Evolutionary conservation across 139 green algal species (phyloP).

Genomic region (Raphidocelis subcapitata): DNA sequence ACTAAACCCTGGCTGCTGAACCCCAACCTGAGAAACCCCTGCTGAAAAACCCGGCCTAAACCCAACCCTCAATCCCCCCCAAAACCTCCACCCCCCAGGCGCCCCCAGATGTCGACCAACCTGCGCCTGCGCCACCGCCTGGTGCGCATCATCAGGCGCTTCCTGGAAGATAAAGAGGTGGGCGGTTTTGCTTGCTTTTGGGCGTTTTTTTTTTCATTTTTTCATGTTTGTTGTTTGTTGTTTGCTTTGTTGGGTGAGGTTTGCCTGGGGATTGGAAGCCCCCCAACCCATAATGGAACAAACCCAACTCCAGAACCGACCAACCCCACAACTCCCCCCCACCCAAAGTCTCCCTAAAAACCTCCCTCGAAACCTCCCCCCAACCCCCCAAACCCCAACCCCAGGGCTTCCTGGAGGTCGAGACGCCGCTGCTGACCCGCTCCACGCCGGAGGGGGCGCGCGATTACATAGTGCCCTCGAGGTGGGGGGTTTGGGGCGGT

Average conservation of each 20-base stretch:
- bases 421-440: constrained; percentile 95
- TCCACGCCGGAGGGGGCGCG: constrained; percentile 95
- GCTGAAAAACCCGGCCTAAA: not conserved
- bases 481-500: constrained; percentile 25
- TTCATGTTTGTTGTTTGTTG: no score
- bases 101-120: constrained; percentile 85
- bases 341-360: no score
- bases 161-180: constrained; percentile 86
- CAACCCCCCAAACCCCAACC: no score
- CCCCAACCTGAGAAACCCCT: not conserved
- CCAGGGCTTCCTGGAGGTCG: constrained; percentile 81
- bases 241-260: no score
- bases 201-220: no score
- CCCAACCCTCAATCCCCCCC: not conserved
- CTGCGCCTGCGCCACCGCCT: constrained; percentile 86
- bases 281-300: no score
- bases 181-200: constrained; percentile 64
- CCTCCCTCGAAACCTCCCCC: no score
- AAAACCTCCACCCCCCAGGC: constrained; percentile 33
- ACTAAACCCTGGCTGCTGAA: not conserved
- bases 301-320: no score
- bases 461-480: constrained; percentile 94
- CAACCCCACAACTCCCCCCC: no score
- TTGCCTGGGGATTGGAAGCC: no score
- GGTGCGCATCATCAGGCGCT: constrained; percentile 68